Evolutionary conservation across 1,284 basidiomycete genomes (phyloP).

Genomic region (Ustilago curta): DNA sequence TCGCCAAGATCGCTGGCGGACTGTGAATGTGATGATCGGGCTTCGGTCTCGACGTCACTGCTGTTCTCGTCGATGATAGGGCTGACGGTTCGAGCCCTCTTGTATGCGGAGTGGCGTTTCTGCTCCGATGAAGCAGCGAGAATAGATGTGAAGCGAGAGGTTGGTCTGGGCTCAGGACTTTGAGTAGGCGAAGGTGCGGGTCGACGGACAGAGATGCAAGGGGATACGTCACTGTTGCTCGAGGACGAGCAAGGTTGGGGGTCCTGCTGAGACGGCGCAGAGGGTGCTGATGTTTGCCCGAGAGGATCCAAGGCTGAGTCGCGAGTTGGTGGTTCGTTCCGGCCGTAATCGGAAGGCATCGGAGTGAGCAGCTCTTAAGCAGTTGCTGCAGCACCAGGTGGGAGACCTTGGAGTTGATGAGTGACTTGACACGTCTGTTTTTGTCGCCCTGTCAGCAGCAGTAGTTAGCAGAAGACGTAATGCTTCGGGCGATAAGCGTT

Average conservation of each 20-base stretch:
- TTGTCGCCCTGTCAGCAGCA: neutral
- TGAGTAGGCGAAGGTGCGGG: slow-evolving; percentile 29
- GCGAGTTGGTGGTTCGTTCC: slow-evolving; percentile 15
- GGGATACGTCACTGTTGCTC: neutral
- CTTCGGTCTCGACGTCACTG: slow-evolving; percentile 45
- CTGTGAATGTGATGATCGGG: slow-evolving; percentile 25
- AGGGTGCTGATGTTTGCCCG: neutral
- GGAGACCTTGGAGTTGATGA: slow-evolving; percentile 1
- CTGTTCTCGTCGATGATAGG: slow-evolving; percentile 55
- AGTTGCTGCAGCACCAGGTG: slow-evolving; percentile 1
- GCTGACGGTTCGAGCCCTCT: slow-evolving; percentile 45
- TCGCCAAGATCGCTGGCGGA: slow-evolving; percentile 46
- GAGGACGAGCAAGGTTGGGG: slow-evolving; percentile 7
- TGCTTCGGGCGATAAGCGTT: slow-evolving; percentile 4
- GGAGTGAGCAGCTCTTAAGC: slow-evolving; percentile 18
- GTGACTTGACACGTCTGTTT: neutral
- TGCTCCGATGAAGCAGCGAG: slow-evolving; percentile 12
- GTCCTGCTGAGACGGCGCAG: neutral
- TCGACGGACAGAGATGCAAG: slow-evolving; percentile 14
- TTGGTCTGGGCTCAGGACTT: slow-evolving; percentile 30
- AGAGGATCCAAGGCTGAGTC: slow-evolving; percentile 6
- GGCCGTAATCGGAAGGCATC: slow-evolving; percentile 28
- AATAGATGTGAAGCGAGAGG: slow-evolving; percentile 16
- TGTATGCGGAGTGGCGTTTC: slow-evolving; percentile 27
- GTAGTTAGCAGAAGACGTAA: slow-evolving; percentile 4